Conservation (phyloP, 1,139 yeast species). For the Debaryomycetaceae sp. region DNA sequence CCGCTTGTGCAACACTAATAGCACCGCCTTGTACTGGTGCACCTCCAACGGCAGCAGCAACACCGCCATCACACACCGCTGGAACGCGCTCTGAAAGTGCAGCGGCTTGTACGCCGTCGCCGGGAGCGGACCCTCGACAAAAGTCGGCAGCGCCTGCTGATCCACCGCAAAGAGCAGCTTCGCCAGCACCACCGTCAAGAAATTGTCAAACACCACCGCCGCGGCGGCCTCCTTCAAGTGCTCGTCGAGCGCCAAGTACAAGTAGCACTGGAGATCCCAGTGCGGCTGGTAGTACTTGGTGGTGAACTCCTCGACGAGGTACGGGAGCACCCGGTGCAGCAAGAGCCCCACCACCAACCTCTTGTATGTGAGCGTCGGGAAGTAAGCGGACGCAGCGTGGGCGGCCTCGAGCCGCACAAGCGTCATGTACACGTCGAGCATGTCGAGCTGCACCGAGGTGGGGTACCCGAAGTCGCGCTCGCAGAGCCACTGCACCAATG, state of each 20-base stretch:
- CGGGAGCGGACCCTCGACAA: constrained; percentile 41
- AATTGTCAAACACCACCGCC: constrained; percentile 30
- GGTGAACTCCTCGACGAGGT: constrained; percentile 56
- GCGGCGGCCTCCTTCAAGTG: constrained; percentile 1
- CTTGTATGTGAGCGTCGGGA: constrained; percentile 57
- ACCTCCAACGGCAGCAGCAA: constrained; percentile 44
- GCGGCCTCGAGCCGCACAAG: constrained; percentile 58
- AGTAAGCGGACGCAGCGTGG: constrained; percentile 49
- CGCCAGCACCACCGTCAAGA: constrained; percentile 16
- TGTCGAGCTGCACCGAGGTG: constrained; percentile 54
- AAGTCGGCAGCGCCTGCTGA: constrained; percentile 28
- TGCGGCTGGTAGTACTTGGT: constrained; percentile 43
- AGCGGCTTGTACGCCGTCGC: constrained; percentile 49
- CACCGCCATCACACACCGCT: constrained; percentile 59
- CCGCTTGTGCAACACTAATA: constrained; percentile 74
- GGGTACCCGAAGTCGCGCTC: constrained; percentile 25
- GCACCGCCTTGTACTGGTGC: constrained; percentile 64
- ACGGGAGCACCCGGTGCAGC: constrained; percentile 34
- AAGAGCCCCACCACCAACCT: constrained; percentile 45
- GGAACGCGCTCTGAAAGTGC: constrained; percentile 63
- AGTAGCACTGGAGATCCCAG: constrained; percentile 68
- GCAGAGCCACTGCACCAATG: constrained; percentile 38
- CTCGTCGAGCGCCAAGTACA: constrained; percentile 34
- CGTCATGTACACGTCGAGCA: constrained; percentile 60
- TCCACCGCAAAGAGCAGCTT: constrained; percentile 14